Evolutionary conservation across 208 protist species (phyloP), one percentile per base, ranked within the genome.

Genomic region (Trypanosoma scelopori): DNA sequence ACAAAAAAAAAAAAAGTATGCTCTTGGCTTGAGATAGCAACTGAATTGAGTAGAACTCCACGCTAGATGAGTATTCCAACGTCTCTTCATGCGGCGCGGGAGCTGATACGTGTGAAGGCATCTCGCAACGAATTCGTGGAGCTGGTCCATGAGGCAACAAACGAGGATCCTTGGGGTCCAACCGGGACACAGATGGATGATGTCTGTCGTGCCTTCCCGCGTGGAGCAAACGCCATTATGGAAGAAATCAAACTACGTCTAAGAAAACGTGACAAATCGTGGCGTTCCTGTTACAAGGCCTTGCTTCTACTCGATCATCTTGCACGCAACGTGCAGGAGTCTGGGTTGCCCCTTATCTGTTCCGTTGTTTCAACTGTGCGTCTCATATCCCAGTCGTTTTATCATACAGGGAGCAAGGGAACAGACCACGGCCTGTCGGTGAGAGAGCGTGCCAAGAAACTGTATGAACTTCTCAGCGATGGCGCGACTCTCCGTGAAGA

Each of bases 121-220:
- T 78, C 75, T 18, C 78, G 87, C 47, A 86, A 74, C 64, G 82
- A 93, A 69, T 87, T 79, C 74, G 65, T 92, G 22, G 57, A 57
- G 28, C 69, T 92, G 32, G 79, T 93, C 23, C 87, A 93, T 71
- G 79, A 82, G 32, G 90, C 90, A 25, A 93, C 87, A 25, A 96
- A 92, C 65, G 85, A 93, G 62, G 90, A 96, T 16, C 90, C 90
- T 63, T 96, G 90, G 87, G 90, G 90, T 7, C 90, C 90, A 20
- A 96, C 90, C 0, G 90, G 90, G 0, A 56, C 79, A 25, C 90
- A 96, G 76, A 96, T 96, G 90, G 90, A 96, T 28, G 71, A 80
- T 9, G 80, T 96, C 23, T 90, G 82, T 74, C 72, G 74, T 47
- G 79, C 69, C 41, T 95, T 90, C 68, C 53, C 79, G n/a, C 73